phyloP scores from a whole-genome alignment of 2,329 filamentous ascomycete genomes.

The Dothideomycetes sp. region DNA sequence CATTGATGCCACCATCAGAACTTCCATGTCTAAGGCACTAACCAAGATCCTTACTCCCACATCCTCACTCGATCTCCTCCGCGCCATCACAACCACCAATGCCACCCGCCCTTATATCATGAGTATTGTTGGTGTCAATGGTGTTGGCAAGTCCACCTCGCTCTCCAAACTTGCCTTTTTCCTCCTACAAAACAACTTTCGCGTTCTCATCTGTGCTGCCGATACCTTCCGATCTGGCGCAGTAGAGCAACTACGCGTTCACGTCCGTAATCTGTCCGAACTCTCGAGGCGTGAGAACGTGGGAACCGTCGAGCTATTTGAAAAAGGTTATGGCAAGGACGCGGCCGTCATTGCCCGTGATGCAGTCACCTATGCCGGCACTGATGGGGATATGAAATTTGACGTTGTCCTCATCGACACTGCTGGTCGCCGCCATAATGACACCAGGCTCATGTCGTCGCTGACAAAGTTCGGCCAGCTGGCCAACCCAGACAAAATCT shows the following conservation, averaged over 20 bases:
- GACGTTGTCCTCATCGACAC: constrained; percentile 97
- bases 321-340: constrained; percentile 96
- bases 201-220: constrained; percentile 84
- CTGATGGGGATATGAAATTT: constrained; percentile 48
- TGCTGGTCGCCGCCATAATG: constrained; percentile 87
- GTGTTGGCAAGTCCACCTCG: constrained; percentile 96
- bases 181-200: constrained; percentile 91
- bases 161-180: constrained; percentile 98
- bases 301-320: constrained; percentile 79
- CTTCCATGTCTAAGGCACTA: constrained; percentile 83
- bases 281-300: constrained; percentile 70
- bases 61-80: constrained; percentile 84
- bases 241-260: constrained; percentile 91
- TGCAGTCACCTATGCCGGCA: constrained; percentile 68
- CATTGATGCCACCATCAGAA: constrained; percentile 67
- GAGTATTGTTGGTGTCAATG: constrained; percentile 96
- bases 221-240: constrained; percentile 96
- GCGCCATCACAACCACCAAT: constrained; percentile 70
- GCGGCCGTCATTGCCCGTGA: constrained; percentile 92
- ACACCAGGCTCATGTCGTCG: constrained; percentile 88
- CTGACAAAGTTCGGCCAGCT: constrained; percentile 97
- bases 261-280: constrained; percentile 88
- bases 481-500: constrained; percentile 91
- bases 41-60: constrained; percentile 94
- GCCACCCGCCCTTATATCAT: constrained; percentile 85